These are phyloP conservation scores for Thyridium curvatum DNA, from an alignment of 2,329 filamentous ascomycete genomes.

Conservation along the genomic window DNA sequence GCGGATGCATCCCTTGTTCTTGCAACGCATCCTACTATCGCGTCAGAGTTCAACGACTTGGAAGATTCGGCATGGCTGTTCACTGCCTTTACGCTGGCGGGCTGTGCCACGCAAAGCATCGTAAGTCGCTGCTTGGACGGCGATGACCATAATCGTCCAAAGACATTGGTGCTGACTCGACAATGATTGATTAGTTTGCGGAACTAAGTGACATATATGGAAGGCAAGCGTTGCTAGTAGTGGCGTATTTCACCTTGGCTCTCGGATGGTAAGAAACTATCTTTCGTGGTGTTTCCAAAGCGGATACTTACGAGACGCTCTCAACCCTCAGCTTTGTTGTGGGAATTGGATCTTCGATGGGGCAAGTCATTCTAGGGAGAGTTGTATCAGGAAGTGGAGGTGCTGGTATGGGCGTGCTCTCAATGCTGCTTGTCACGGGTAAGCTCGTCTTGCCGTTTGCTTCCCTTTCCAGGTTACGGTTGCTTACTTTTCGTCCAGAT, in stretches of 20 bases:
- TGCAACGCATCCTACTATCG: slow-evolving; percentile 57
- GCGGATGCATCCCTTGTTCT: slow-evolving; percentile 59
- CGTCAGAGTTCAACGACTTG: slow-evolving; percentile 53
- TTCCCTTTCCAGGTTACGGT: no score
- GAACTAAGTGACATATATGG: slow-evolving; percentile 54
- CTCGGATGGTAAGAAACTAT: slow-evolving; percentile 35
- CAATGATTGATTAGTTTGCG: slow-evolving; percentile 30
- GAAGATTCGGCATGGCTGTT: slow-evolving; percentile 53
- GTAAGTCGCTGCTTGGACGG: slow-evolving; percentile 22
- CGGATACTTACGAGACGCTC: background rate
- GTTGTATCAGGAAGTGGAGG: slow-evolving; percentile 45
- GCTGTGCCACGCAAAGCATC: slow-evolving; percentile 45
- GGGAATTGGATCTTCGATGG: slow-evolving; percentile 38
- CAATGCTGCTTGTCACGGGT: slow-evolving; percentile 47
- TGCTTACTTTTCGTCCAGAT: slow-evolving; percentile 21
- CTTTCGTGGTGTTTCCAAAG: slow-evolving; percentile 4
- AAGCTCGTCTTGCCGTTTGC: slow-evolving; percentile 1
- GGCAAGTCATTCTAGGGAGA: slow-evolving; percentile 42
- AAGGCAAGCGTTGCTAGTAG: slow-evolving; percentile 41
- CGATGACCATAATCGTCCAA: background rate
- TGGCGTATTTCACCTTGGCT: slow-evolving; percentile 43
- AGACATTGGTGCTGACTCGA: background rate
- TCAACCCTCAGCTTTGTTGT: slow-evolving; percentile 10
- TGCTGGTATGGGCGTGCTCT: slow-evolving; percentile 43
- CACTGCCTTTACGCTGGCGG: slow-evolving; percentile 43